Percentiles rank a stretch among this genome's conserved stretches.
Conservation (phyloP, 306 rosid species). For the Vigna reflexopilosa region DNA sequence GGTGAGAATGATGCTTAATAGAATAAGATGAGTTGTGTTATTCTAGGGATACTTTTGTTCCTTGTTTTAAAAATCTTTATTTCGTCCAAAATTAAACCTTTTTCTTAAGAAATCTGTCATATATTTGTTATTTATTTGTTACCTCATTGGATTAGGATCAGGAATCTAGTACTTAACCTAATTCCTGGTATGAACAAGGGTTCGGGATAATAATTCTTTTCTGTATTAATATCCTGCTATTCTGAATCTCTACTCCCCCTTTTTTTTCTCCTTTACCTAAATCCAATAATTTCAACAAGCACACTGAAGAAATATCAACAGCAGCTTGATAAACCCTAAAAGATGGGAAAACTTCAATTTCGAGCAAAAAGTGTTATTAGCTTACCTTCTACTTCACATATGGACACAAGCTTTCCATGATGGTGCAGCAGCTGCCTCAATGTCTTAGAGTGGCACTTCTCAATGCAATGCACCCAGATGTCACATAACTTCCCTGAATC, state of each 20-base stretch:
- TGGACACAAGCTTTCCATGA: constrained; percentile 93
- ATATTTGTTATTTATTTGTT: no score
- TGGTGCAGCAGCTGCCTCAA: constrained; percentile 78
- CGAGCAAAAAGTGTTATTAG: constrained; percentile 38
- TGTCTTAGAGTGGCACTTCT: constrained; percentile 91
- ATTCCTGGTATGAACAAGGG: no score
- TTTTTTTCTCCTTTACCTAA: no score
- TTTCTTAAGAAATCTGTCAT: no score
- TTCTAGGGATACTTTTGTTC: not conserved
- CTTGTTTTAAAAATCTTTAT: not conserved
- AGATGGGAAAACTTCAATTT: constrained; percentile 30
- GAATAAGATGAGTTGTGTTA: not conserved
- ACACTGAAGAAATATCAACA: no score
- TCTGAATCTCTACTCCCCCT: no score
- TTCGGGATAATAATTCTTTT: no score
- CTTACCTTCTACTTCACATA: constrained; percentile 90
- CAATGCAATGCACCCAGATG: constrained; percentile 84
- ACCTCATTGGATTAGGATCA: no score
- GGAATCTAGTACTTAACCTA: no score
- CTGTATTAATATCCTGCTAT: no score
- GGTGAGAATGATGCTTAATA: not conserved
- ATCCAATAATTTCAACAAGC: no score
- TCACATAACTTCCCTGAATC: constrained; percentile 71
- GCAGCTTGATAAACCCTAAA: not conserved
- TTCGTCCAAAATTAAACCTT: no score